phyloP scores from a whole-genome alignment of 352 stramenopile genomes.

The Globisporangium carolinianum region DNA sequence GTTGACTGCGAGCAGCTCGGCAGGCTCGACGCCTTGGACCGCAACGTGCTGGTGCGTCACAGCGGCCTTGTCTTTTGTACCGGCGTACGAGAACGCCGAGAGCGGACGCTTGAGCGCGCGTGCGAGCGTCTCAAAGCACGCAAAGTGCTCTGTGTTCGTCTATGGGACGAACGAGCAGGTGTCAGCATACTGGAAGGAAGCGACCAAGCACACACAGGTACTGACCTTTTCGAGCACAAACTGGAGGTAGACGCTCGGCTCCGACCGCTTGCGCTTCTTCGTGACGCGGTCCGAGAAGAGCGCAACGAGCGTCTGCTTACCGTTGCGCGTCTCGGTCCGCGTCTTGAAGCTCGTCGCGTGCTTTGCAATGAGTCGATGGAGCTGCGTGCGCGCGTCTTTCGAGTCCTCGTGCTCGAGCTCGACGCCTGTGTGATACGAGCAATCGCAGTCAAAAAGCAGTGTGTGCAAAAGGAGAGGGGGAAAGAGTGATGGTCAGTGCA shows the following conservation, averaged over 20 bases:
- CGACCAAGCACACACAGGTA: neutral
- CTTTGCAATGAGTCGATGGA: conserved; percentile 64
- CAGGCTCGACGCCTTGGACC: conserved; percentile 31
- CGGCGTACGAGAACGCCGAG: conserved; percentile 55
- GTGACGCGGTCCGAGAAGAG: conserved; percentile 50
- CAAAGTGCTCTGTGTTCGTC: conserved; percentile 70
- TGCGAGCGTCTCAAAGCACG: conserved; percentile 53
- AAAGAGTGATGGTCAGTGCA: no score
- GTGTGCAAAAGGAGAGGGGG: no score
- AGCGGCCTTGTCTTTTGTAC: conserved; percentile 73
- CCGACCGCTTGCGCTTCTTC: conserved; percentile 66
- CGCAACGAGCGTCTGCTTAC: conserved; percentile 43
- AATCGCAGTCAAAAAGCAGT: neutral
- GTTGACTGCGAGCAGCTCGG: conserved; percentile 38
- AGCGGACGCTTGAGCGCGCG: conserved; percentile 32
- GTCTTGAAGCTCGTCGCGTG: conserved; percentile 52
- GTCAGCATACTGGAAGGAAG: neutral
- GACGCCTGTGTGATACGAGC: conserved; percentile 20
- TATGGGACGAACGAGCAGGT: conserved; percentile 9
- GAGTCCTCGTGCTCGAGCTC: conserved; percentile 51
- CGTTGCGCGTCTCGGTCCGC: conserved; percentile 41
- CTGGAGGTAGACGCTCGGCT: conserved; percentile 41
- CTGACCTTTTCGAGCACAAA: conserved; percentile 72
- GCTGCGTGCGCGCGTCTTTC: conserved; percentile 46
- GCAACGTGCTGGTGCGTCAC: conserved; percentile 66